Evolutionary conservation across 495 filamentous ascomycete species (phyloP).

Genomic region (Xylaria castorea): DNA sequence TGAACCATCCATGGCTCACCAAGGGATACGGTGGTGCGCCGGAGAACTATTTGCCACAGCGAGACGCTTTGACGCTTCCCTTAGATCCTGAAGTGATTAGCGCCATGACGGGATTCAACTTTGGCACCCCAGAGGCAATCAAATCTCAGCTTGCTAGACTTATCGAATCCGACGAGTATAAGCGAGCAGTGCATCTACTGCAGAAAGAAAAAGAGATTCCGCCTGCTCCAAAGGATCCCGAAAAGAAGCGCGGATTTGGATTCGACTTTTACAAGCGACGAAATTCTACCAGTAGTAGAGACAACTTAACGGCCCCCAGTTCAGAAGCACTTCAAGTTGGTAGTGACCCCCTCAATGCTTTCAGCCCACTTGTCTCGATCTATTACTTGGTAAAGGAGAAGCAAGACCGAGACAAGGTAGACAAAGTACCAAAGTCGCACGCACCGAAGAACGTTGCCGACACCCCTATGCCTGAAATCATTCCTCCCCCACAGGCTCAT

Average conservation of each 20-base stretch:
- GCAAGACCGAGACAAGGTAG: conserved; percentile 76
- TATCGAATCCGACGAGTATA: conserved; percentile 91
- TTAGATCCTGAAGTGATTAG: conserved; percentile 82
- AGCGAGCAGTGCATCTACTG: conserved; percentile 70
- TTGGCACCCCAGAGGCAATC: conserved; percentile 86
- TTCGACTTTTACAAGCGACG: conserved; percentile 98
- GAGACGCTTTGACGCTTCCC: conserved; percentile 85
- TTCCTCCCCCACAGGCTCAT: conserved; percentile 85
- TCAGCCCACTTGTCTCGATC: conserved; percentile 88
- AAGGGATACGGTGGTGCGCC: conserved; percentile 88
- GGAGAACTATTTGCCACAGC: conserved; percentile 85
- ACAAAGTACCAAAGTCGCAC: conserved; percentile 65
- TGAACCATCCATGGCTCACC: conserved; percentile 96
- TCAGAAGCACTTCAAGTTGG: conserved; percentile 82
- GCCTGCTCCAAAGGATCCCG: conserved; percentile 66
- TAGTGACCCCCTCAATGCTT: conserved; percentile 91
- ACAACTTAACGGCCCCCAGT: conserved; percentile 86
- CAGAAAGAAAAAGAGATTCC: conserved; percentile 69
- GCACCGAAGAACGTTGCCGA: conserved; percentile 59
- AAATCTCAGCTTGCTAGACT: conserved; percentile 79
- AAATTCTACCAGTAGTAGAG: conserved; percentile 84
- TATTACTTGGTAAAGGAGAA: conserved; percentile 98
- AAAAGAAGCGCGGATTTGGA: conserved; percentile 85
- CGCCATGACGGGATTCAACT: conserved; percentile 98
- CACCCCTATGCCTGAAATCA: conserved; percentile 66